Percentiles rank a stretch among this genome's conserved stretches.
Conservation (phyloP, 768 basidiomycete genomes). For the Boletus bicolor region DNA sequence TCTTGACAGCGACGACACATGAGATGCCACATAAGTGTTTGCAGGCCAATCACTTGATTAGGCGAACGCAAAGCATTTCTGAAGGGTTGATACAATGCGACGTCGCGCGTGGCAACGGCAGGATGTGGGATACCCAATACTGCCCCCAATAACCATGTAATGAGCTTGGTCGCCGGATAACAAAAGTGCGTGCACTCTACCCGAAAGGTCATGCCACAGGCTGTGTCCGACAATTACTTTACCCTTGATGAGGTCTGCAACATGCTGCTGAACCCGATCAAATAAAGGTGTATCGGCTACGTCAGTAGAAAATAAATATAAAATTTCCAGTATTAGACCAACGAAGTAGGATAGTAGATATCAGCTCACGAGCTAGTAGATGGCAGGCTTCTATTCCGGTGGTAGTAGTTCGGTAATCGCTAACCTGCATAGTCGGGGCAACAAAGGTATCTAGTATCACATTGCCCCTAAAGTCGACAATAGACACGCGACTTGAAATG, state of each 20-base stretch:
- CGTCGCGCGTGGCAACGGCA: constrained; percentile 75
- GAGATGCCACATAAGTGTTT: constrained; percentile 78
- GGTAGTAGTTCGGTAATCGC: constrained; percentile 67
- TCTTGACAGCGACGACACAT: constrained; percentile 79
- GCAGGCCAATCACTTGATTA: constrained; percentile 68
- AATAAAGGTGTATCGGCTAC: constrained; percentile 48
- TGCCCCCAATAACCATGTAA: constrained; percentile 28
- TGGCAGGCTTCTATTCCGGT: constrained; percentile 52
- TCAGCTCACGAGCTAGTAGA: constrained; percentile 37
- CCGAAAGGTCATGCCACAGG: constrained; percentile 79
- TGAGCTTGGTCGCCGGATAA: constrained; percentile 7
- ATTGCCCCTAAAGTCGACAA: constrained; percentile 58
- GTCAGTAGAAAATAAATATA: constrained; percentile 1
- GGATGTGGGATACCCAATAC: constrained; percentile 81
- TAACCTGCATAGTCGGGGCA: constrained; percentile 60
- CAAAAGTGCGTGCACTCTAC: constrained; percentile 35
- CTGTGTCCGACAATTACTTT: constrained; percentile 75
- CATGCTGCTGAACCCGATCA: constrained; percentile 58
- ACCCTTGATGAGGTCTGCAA: constrained; percentile 63
- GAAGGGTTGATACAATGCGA: constrained; percentile 78
- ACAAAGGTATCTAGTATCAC: constrained; percentile 64
- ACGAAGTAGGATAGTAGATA: not conserved
- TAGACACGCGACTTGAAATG: constrained; percentile 44
- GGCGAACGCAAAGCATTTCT: constrained; percentile 64
- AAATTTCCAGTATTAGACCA: not conserved